These are phyloP conservation scores for Lippia alba DNA, from an alignment of 305 asterid species.

Conservation along the genomic window DNA sequence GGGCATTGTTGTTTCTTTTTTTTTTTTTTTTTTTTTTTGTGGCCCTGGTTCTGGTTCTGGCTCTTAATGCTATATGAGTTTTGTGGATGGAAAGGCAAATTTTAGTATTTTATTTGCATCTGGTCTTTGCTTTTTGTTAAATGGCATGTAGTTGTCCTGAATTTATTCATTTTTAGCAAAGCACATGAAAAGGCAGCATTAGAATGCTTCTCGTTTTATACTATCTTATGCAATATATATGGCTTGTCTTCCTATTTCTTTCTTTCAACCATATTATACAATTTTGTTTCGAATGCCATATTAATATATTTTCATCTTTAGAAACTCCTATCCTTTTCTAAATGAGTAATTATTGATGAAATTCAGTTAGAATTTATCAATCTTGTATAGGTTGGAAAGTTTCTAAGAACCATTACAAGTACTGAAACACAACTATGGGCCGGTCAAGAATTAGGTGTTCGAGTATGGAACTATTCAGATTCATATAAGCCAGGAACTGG, in stretches of 20 bases:
- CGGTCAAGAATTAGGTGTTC: constrained; percentile 89
- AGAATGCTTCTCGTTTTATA: background rate
- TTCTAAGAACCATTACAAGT: constrained; percentile 76
- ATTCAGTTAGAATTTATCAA: too few species aligned
- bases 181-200: background rate
- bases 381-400: constrained; percentile 74
- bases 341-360: constrained; percentile 6
- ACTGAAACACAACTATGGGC: constrained; percentile 91
- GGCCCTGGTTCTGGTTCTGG: background rate
- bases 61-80: background rate
- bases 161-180: constrained; percentile 4
- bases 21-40: background rate
- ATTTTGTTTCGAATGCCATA: background rate
- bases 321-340: background rate
- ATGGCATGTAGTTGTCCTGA: background rate
- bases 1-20: background rate
- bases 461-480: constrained; percentile 86
- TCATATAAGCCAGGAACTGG: constrained; percentile 77
- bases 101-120: too few species aligned
- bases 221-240: background rate
- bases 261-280: background rate
- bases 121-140: background rate
- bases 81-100: too few species aligned
- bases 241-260: background rate
- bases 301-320: background rate